These are phyloP conservation scores for Trichosporon coremiiforme DNA, from an alignment of 1,284 basidiomycete genomes.

Conservation along the genomic window DNA sequence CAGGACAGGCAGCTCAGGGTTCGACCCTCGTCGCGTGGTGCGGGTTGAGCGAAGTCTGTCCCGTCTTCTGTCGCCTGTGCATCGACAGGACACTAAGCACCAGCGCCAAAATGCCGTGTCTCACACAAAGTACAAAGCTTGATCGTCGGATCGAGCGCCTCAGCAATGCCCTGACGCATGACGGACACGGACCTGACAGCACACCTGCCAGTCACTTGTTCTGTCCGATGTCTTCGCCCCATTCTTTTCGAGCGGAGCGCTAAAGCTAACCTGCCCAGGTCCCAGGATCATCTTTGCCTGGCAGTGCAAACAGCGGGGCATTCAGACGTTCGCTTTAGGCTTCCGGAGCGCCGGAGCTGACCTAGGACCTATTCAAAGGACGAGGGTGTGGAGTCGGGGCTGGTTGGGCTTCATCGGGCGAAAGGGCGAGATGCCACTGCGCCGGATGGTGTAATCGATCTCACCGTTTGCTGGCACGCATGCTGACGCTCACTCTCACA, in stretches of 20 bases:
- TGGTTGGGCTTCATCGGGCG: too few relatives aligned
- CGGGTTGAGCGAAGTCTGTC: conserved; percentile 18
- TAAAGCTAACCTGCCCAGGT: background rate
- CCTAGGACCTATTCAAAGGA: background rate
- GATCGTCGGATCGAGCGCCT: conserved; percentile 16
- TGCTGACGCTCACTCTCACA: too few relatives aligned
- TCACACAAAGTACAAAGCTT: background rate
- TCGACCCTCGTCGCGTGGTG: conserved; percentile 5
- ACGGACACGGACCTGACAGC: too few relatives aligned
- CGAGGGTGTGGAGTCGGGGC: background rate
- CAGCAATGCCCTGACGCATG: background rate
- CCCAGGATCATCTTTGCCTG: background rate
- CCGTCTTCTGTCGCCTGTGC: background rate
- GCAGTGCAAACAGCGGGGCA: background rate
- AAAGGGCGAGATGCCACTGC: background rate
- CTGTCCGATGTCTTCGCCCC: background rate
- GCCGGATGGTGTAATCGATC: background rate
- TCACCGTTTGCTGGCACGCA: too few relatives aligned
- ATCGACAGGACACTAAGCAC: too few relatives aligned
- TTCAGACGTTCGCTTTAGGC: background rate
- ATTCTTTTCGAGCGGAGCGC: background rate
- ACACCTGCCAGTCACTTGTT: background rate
- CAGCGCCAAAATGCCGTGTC: background rate
- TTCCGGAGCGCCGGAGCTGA: conserved; percentile 1
- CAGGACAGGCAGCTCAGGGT: background rate